Percentiles rank a stretch among this genome's conserved stretches.
Conservation (phyloP, 2,329 filamentous ascomycete species). For the Onygenales sp. region DNA sequence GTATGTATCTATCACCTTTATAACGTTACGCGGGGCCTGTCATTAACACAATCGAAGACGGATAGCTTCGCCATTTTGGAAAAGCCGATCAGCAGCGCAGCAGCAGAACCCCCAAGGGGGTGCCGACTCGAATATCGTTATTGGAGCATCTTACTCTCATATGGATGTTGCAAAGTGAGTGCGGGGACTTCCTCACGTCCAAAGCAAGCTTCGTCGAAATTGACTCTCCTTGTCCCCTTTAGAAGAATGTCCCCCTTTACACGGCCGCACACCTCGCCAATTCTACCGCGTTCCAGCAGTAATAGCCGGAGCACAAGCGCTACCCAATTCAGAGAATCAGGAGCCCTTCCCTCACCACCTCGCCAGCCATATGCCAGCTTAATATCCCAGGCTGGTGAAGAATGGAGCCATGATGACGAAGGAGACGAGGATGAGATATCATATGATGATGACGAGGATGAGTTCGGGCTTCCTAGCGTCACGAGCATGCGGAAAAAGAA, state of each 20-base stretch:
- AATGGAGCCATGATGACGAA: slow-evolving; percentile 67
- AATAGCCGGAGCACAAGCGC: slow-evolving; percentile 32
- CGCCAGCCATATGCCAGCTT: slow-evolving; percentile 72
- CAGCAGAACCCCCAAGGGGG: slow-evolving; percentile 45
- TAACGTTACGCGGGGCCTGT: slow-evolving; percentile 1
- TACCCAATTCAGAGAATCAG: slow-evolving; percentile 41
- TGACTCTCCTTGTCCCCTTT: slow-evolving; percentile 5
- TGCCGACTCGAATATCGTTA: slow-evolving; percentile 62
- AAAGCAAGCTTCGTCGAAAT: not conserved
- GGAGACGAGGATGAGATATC: slow-evolving; percentile 65
- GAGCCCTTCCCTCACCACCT: slow-evolving; percentile 39
- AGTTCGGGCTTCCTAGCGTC: slow-evolving; percentile 88
- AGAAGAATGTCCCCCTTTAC: slow-evolving; percentile 37
- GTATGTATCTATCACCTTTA: slow-evolving; percentile 19
- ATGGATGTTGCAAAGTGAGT: slow-evolving; percentile 88
- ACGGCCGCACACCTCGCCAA: slow-evolving; percentile 65
- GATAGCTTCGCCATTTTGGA: slow-evolving; percentile 84
- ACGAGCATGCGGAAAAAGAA: slow-evolving; percentile 75
- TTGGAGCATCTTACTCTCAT: slow-evolving; percentile 93
- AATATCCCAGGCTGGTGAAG: slow-evolving; percentile 69
- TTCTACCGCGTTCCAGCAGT: slow-evolving; percentile 44
- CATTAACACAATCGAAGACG: slow-evolving; percentile 39
- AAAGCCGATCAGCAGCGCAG: slow-evolving; percentile 43
- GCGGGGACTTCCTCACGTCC: slow-evolving; percentile 26
- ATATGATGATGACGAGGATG: slow-evolving; percentile 83